Base-by-base conservation (phyloP, 192 early-diverging fungal species). In the Coemansia sp. region DNA sequence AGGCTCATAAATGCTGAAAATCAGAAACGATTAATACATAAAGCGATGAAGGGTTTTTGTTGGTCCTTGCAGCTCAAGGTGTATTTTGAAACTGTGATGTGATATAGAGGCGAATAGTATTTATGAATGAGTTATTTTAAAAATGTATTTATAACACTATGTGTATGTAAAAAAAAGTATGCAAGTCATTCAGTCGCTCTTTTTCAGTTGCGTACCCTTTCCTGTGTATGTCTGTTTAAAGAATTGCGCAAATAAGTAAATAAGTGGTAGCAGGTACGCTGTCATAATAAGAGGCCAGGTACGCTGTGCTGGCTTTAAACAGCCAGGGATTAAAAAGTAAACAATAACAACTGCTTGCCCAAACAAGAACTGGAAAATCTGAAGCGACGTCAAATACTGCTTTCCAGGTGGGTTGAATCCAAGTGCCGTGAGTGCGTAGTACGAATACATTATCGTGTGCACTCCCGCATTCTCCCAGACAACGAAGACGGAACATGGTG, bases 401-500 rank as follows among this genome's bases (percentile, higher is more conserved):
- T 94, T 94, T 60, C 89, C 88, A 25, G 91, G 91, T 13, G 89
- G 88, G 71, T 85, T 85, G 48, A 91, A 62, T 35, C 90, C 90
- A 45, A 91, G 58, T 30, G 83, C 87, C 10, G 91, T 92, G 51
- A 85, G 70, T 21, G 89, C 86, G 64, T 93, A 94, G 83, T 93
- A 93, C 56, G 77, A 71, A 78, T 94, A 94, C 93, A 94, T 94
- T 58, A 94, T 66, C 30, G 91, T 88, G 81, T 94, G 91, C 31
- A 94, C 89, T 68, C 92, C 90, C 2, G 91, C 89, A 79, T 94
- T 94, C 58, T 77, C 75, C 70, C 69, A 72, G 43, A 92, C 90
- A 71, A 93, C 90, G 66, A 93, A 89, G 85, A 90, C 89, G 66
- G 86, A 86, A n/a, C 86, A 84, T 4, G 89, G 77, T 1, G 91